Evolutionary conservation across 768 basidiomycete genomes (phyloP), one percentile per base, ranked within the genome.

Genomic region (Tephrocybe sp.): DNA sequence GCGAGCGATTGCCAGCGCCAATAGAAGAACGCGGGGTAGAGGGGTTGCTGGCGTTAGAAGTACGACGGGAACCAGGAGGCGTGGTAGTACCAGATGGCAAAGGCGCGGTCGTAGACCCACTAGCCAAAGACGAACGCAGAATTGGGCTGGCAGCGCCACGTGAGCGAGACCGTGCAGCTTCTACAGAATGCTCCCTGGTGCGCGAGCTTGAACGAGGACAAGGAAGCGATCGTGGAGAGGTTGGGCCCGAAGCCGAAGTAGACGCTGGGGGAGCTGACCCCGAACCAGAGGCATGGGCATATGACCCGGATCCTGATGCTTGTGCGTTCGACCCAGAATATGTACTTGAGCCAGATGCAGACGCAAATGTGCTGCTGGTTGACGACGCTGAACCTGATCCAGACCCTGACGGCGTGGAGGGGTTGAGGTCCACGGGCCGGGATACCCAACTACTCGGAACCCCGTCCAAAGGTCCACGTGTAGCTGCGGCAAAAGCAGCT

Each of bases 381-480:
- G 26, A 13, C 8, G 54, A 39, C 1, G 17, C 23, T 3, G 53
- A 45, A 6, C 12, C 33, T 5, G 36, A 49, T 1, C 30, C 23
- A 5, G 53, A 45, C 11, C 12, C 33, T 5, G 36, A 49, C 16
- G 58, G 55, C 14, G 54, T 45, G 7, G 55, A 54, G 3, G 60
- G 57, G 31, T 60, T 53, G 14, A 68, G 52, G 45, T 64, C 64
- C 9, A 62, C 60, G 11, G 65, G 63, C 22, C 58, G 56, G 0
- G 63, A 63, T 5, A 59, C 60, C 62, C 63, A 63, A 4, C 57
- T 60, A 16, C 50, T 56, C 5, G 60, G 59, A 9, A 62, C 56
- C 11, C 49, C 46, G 49, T 60, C 59, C 16, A 57, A 54, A 5
- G 49, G 59, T 19, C 54, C 51, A 32, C 54, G 49, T 3, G 40